Evolutionary conservation across 2,329 filamentous ascomycete species (phyloP).

Genomic region (Monilinia aucupariae): DNA sequence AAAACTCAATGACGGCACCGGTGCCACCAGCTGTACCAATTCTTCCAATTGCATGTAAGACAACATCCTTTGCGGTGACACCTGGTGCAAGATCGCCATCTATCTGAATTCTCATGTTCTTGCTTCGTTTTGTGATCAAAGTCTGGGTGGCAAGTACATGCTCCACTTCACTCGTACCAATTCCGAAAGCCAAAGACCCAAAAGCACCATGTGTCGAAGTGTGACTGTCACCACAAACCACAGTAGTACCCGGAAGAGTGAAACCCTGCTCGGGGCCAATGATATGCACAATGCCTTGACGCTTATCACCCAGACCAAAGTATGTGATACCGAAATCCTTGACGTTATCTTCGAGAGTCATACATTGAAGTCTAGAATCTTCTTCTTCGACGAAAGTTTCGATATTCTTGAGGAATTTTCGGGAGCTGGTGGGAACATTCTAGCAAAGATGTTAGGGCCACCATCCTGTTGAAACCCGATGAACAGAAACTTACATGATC

Average conservation of each 20-base stretch:
- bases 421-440: constrained; percentile 89
- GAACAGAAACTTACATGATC: constrained; percentile 54
- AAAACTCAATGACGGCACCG: constrained; percentile 94
- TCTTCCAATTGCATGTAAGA: constrained; percentile 85
- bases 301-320: constrained; percentile 92
- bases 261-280: constrained; percentile 98
- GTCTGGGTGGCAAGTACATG: constrained; percentile 97
- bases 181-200: constrained; percentile 89
- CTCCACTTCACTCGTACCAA: constrained; percentile 97
- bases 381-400: constrained; percentile 77
- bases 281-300: constrained; percentile 97
- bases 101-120: constrained; percentile 97
- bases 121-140: constrained; percentile 87
- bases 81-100: constrained; percentile 85
- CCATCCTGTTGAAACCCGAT: background rate
- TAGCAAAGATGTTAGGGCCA: constrained; percentile 37
- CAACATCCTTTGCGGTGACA: constrained; percentile 92
- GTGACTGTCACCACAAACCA: constrained; percentile 96
- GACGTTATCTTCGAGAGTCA: constrained; percentile 95
- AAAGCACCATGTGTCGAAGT: constrained; percentile 98
- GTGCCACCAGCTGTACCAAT: constrained; percentile 95
- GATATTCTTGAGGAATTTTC: constrained; percentile 91
- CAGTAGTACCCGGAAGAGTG: constrained; percentile 91
- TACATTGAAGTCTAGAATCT: constrained; percentile 88
- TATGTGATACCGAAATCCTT: constrained; percentile 95